phyloP scores from a whole-genome alignment of 371 early-diverging fungal genomes.

The Zancudomyces culisetae region DNA sequence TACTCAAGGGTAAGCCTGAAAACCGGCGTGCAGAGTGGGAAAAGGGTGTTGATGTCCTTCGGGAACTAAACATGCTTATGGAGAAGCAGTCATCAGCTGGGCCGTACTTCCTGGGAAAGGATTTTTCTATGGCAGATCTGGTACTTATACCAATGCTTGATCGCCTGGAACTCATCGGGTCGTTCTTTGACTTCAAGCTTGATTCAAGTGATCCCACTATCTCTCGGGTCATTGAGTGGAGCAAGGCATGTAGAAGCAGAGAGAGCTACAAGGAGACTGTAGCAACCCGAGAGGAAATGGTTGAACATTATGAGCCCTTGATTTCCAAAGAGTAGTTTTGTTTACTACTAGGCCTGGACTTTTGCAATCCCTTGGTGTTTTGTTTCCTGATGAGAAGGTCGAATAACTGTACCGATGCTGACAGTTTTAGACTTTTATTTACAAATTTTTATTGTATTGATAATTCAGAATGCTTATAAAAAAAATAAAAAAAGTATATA shows the following conservation, averaged over 20 bases:
- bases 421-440: no score
- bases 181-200: background rate
- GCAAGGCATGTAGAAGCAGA: background rate
- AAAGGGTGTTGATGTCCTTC: constrained; percentile 2
- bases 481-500: no score
- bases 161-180: constrained; percentile 9
- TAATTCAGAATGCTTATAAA: no score
- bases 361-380: no score
- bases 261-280: background rate
- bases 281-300: background rate
- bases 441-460: no score
- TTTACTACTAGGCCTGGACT: no score
- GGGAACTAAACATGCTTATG: constrained; percentile 24
- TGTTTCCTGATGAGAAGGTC: no score
- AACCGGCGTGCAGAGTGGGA: background rate
- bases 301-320: background rate
- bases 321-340: background rate
- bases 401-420: no score
- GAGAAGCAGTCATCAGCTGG: constrained; percentile 28
- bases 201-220: background rate
- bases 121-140: constrained; percentile 37
- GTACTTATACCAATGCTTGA: constrained; percentile 29
- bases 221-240: background rate
- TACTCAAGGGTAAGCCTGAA: constrained; percentile 9
- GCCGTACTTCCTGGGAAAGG: constrained; percentile 38